Conservation (phyloP, 331 rosid species). For the Erythrophleum ivorense region DNA sequence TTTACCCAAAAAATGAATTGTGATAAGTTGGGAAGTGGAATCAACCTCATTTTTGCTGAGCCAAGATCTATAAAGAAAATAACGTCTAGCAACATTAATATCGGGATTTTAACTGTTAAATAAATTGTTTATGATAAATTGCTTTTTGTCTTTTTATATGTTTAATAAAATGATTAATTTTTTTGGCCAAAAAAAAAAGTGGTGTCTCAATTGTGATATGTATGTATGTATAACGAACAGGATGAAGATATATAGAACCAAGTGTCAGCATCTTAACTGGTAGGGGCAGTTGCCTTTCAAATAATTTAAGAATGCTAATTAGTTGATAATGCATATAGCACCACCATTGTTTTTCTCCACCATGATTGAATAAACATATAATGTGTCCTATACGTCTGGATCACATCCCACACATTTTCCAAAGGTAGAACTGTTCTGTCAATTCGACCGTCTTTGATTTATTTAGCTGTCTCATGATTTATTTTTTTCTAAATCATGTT, state of each 20-base stretch:
- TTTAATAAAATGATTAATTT: too few species aligned
- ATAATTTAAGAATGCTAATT: not conserved
- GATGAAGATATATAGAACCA: not conserved
- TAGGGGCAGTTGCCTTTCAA: constrained; percentile 15
- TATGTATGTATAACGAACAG: too few species aligned
- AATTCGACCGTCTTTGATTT: not conserved
- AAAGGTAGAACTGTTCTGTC: too few species aligned
- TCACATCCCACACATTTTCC: not conserved
- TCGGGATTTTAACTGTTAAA: too few species aligned
- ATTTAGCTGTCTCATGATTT: not conserved
- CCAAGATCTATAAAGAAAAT: too few species aligned
- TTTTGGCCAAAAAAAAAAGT: not conserved
- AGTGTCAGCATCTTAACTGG: constrained; percentile 1
- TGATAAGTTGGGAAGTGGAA: too few species aligned
- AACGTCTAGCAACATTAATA: too few species aligned
- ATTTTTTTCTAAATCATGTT: not conserved
- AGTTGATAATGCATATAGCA: not conserved
- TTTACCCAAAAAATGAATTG: too few species aligned
- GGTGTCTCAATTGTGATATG: not conserved
- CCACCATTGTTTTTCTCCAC: not conserved
- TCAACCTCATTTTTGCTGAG: too few species aligned
- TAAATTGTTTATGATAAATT: too few species aligned
- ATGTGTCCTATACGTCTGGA: too few species aligned
- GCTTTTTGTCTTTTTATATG: too few species aligned
- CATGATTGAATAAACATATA: not conserved